Evolutionary conservation across 208 protist species (phyloP).

Genomic region (Wallacemonas sp.): DNA sequence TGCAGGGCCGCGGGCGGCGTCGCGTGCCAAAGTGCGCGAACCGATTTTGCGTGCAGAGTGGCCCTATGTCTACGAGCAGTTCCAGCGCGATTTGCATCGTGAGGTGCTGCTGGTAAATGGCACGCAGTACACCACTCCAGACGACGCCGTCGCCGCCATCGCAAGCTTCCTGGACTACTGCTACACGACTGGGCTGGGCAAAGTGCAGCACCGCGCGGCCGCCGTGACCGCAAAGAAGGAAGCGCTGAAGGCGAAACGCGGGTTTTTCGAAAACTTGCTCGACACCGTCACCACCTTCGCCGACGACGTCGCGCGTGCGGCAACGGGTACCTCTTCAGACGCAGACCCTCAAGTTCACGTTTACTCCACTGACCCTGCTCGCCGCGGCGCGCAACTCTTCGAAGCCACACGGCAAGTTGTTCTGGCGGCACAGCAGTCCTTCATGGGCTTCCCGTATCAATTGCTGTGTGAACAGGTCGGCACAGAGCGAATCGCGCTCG

Average conservation of each 20-base stretch:
- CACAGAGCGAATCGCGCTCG: conserved; percentile 36
- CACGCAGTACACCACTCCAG: conserved; percentile 26
- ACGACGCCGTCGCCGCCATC: conserved; percentile 46
- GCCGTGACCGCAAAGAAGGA: conserved; percentile 11
- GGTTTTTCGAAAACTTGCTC: conserved; percentile 23
- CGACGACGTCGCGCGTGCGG: conserved; percentile 31
- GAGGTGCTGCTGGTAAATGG: conserved; percentile 55
- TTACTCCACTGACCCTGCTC: conserved; percentile 34
- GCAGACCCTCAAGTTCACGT: conserved; percentile 19
- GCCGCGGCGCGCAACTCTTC: conserved; percentile 39
- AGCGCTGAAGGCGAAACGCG: not conserved
- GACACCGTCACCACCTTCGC: conserved; percentile 34
- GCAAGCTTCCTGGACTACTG: conserved; percentile 55
- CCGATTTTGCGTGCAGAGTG: conserved; percentile 27
- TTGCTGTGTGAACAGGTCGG: conserved; percentile 65
- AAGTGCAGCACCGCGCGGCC: conserved; percentile 18
- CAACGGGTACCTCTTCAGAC: conserved; percentile 21
- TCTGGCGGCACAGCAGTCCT: conserved; percentile 64
- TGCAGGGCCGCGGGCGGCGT: not conserved
- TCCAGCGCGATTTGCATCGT: conserved; percentile 50
- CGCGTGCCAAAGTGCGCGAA: not conserved
- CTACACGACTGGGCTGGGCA: conserved; percentile 29
- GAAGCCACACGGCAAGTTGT: conserved; percentile 50
- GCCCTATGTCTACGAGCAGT: conserved; percentile 59
- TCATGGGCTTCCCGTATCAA: conserved; percentile 68